A percentile compares a stretch with the other conserved stretches of the same genome.
phyloP scores from a whole-genome alignment of 306 rosid species.

The Abrus pulchellus region DNA sequence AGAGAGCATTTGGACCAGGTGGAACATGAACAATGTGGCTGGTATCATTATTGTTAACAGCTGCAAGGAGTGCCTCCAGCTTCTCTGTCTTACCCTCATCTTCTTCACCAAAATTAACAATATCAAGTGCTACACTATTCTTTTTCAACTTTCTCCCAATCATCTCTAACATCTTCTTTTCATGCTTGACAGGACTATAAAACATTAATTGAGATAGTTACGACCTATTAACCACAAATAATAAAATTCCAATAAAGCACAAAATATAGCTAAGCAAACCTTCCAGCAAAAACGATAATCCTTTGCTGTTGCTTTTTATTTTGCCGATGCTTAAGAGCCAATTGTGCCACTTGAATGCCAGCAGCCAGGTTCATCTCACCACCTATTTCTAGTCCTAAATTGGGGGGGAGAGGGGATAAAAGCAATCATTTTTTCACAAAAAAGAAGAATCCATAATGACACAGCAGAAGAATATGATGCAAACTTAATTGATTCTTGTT shows the following conservation, averaged over 20 bases:
- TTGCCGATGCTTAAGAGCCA: conserved; percentile 98
- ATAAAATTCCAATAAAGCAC: conserved; percentile 5
- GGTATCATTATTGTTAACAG: conserved; percentile 84
- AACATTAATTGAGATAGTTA: conserved; percentile 39
- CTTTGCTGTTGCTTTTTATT: conserved; percentile 98
- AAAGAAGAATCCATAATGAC: conserved; percentile 1
- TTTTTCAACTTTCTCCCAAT: conserved; percentile 90
- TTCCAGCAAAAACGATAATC: conserved; percentile 92
- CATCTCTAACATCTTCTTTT: conserved; percentile 81
- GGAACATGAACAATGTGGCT: conserved; percentile 65
- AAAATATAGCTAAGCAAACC: conserved; percentile 57
- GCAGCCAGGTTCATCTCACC: conserved; percentile 97
- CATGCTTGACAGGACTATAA: conserved; percentile 80
- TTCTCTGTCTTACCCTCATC: conserved; percentile 89
- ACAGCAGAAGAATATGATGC: conserved; percentile 18
- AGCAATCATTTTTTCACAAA: conserved; percentile 16
- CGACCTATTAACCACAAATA: conserved; percentile 29
- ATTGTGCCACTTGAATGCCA: conserved; percentile 95
- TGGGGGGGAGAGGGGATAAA: background rate
- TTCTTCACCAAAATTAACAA: conserved; percentile 89
- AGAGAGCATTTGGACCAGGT: conserved; percentile 59
- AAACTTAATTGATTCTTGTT: conserved; percentile 2
- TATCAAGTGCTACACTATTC: conserved; percentile 93
- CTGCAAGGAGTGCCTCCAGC: conserved; percentile 83
- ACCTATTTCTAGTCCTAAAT: conserved; percentile 86